Evolutionary conservation across 768 basidiomycete genomes (phyloP).

Genomic region (Punctularia strigosozonata): DNA sequence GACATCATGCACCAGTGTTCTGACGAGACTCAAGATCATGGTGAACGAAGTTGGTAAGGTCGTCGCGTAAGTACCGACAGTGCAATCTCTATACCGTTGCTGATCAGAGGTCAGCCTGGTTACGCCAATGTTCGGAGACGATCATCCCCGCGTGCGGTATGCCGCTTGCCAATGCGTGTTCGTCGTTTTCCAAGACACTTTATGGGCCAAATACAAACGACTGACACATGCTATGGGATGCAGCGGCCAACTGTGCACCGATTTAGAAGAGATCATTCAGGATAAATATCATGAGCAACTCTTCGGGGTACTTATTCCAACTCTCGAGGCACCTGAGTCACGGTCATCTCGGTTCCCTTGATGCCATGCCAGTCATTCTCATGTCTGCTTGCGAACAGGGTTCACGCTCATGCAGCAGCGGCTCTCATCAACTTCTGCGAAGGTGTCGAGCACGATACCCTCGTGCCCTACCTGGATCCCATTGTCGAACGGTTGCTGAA

Average conservation of each 20-base stretch:
- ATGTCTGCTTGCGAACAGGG: constrained; percentile 28
- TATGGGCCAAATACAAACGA: not conserved
- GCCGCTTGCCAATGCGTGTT: constrained; percentile 84
- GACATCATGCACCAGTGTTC: not conserved
- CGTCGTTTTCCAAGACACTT: constrained; percentile 18
- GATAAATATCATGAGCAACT: constrained; percentile 55
- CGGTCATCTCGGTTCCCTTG: constrained; percentile 25
- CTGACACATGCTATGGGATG: constrained; percentile 4
- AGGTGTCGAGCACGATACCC: constrained; percentile 62
- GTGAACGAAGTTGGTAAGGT: constrained; percentile 73
- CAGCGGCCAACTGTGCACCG: constrained; percentile 83
- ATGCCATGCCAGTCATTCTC: constrained; percentile 1
- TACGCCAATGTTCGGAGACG: constrained; percentile 64
- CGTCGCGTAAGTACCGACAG: constrained; percentile 44
- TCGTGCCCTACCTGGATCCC: constrained; percentile 68
- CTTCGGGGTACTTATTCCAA: constrained; percentile 57
- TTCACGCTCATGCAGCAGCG: constrained; percentile 79
- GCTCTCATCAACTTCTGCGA: constrained; percentile 90
- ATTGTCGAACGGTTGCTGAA: constrained; percentile 66
- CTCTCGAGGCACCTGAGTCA: constrained; percentile 66
- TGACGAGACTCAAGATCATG: constrained; percentile 41
- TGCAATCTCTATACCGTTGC: not conserved
- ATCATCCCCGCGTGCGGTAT: constrained; percentile 60
- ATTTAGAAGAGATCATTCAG: constrained; percentile 79
- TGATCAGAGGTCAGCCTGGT: constrained; percentile 41